Percentiles rank a stretch among this genome's conserved stretches.
Conservation (phyloP, 257 asterid species). For the Mentha longifolia region DNA sequence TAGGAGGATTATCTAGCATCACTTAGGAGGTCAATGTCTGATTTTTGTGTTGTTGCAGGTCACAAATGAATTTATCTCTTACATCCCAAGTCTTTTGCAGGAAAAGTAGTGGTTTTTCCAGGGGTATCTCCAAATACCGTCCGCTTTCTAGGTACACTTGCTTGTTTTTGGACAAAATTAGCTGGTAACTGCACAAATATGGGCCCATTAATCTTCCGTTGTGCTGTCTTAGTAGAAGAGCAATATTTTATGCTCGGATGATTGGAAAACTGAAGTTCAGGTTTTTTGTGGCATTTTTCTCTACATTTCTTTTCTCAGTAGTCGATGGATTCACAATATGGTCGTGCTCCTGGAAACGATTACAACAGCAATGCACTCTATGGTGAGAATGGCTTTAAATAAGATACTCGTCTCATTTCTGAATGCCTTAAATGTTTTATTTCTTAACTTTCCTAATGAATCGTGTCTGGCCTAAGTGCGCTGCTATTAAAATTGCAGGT, state of each 20-base stretch:
- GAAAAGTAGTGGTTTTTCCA: slow-evolving; percentile 97
- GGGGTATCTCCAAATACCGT: slow-evolving; percentile 93
- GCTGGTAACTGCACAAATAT: slow-evolving; percentile 13
- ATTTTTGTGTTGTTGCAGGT: slow-evolving; percentile 4
- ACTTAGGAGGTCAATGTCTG: slow-evolving; percentile 71
- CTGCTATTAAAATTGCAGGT: slow-evolving; percentile 52
- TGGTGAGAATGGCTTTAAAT: slow-evolving; percentile 53
- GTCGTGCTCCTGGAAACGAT: slow-evolving; percentile 69
- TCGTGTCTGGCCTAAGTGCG: slow-evolving; percentile 30
- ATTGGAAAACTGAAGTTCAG: slow-evolving; percentile 15
- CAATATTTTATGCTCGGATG: slow-evolving; percentile 9
- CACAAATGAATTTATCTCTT: slow-evolving; percentile 31
- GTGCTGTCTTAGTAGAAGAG: slow-evolving; percentile 8
- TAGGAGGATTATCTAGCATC: slow-evolving; percentile 98
- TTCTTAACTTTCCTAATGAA: slow-evolving; percentile 19
- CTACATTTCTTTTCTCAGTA: slow-evolving; percentile 35
- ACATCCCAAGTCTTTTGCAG: slow-evolving; percentile 55
- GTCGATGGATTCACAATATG: slow-evolving; percentile 84
- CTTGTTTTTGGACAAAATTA: neutral
- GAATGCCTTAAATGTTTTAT: neutral
- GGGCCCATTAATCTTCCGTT: neutral
- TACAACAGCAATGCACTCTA: slow-evolving; percentile 58
- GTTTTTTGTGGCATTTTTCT: slow-evolving; percentile 14
- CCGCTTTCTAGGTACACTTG: slow-evolving; percentile 82
- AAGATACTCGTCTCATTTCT: slow-evolving; percentile 12